Conservation (phyloP, 1,284 basidiomycete species). For the Ceratobasidium sp. region DNA sequence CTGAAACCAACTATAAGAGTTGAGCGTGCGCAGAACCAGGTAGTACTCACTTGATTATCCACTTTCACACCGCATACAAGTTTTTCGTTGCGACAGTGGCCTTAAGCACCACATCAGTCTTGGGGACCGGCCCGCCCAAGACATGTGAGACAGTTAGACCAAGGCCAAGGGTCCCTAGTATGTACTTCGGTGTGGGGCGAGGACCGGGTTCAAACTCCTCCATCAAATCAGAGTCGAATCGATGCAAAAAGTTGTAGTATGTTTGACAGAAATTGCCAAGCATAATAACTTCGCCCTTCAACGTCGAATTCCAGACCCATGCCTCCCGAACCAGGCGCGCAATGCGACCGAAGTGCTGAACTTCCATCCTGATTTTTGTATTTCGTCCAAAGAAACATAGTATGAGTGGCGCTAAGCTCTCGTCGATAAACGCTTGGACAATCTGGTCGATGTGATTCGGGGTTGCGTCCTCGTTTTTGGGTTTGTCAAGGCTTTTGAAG, state of each 20-base stretch:
- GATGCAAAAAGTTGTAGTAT: background rate
- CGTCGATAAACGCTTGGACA: background rate
- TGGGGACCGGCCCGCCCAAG: background rate
- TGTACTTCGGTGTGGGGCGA: background rate
- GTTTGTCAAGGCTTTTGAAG: conserved; percentile 31
- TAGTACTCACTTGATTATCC: no score
- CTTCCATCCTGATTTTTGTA: background rate
- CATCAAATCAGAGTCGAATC: background rate
- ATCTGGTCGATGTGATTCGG: background rate
- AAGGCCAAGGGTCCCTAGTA: conserved; percentile 25
- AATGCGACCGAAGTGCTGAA: background rate
- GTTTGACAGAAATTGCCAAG: conserved; percentile 27
- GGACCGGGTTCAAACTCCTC: conserved; percentile 11
- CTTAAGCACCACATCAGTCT: conserved; percentile 1
- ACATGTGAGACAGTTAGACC: conserved; percentile 1
- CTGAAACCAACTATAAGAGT: no score
- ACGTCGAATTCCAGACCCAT: conserved; percentile 34
- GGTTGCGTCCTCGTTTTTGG: background rate
- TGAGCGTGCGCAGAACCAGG: no score
- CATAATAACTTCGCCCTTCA: conserved; percentile 33
- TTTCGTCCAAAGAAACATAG: conserved; percentile 13
- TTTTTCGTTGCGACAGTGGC: background rate
- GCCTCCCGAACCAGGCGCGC: conserved; percentile 3
- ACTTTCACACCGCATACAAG: background rate
- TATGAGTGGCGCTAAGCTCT: conserved; percentile 5